Evolutionary conservation across 805 yeast species (phyloP).

Genomic region (Yamadazyma sp.): DNA sequence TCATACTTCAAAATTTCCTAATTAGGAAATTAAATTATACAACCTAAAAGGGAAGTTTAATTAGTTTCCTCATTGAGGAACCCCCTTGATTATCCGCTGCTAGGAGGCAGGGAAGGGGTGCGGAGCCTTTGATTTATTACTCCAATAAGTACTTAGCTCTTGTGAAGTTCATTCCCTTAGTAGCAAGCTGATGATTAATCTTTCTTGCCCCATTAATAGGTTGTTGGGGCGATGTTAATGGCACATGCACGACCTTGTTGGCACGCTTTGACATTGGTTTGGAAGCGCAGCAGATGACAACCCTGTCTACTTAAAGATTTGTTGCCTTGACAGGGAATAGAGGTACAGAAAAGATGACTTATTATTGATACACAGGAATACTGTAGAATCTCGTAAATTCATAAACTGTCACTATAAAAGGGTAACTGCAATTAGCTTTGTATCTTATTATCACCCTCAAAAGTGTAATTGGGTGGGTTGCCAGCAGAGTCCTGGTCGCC

Average conservation of each 20-base stretch:
- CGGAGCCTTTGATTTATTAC: constrained; percentile 5
- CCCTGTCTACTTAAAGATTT: no score
- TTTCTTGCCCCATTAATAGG: no score
- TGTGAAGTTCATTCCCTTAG: neutral
- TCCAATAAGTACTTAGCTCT: neutral
- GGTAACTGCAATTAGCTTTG: constrained; percentile 3
- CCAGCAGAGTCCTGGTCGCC: neutral
- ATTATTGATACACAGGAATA: no score
- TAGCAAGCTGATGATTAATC: no score
- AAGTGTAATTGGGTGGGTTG: constrained; percentile 6
- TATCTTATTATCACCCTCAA: constrained; percentile 10
- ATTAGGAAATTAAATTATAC: constrained; percentile 11
- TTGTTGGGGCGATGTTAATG: no score
- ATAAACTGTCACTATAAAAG: constrained; percentile 4
- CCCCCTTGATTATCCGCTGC: neutral
- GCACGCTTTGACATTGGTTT: no score
- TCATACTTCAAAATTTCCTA: constrained; percentile 5
- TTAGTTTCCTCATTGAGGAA: constrained; percentile 7
- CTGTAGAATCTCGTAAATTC: constrained; percentile 8
- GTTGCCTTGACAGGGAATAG: no score
- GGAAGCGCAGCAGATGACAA: no score
- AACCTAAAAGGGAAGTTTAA: constrained; percentile 6
- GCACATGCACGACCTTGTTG: no score
- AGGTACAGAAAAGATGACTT: neutral
- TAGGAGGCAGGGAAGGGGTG: neutral